Base-by-base conservation (phyloP, 2,329 filamentous ascomycete species). In the Zalaria obscura region DNA sequence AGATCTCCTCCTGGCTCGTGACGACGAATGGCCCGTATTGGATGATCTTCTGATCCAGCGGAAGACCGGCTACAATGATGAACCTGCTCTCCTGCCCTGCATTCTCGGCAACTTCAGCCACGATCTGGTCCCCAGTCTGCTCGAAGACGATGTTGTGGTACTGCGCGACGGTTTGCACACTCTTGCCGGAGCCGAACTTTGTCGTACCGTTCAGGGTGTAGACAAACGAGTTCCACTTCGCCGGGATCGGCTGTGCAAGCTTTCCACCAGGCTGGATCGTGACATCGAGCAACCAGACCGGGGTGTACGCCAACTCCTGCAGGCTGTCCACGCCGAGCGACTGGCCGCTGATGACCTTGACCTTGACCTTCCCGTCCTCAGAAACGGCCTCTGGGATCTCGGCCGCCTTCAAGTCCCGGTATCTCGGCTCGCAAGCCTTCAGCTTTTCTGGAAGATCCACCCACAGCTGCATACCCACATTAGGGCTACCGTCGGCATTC, bases 271-370 rank as follows among this genome's bases (percentile, higher is more conserved):
- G 87, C 53, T 76, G 66, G 40, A 96, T 75, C 18, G 75, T 78
- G 40, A 95, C 68, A 58, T 96, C 89, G 36, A 96, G 70, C 47
- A 94, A 71, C 89, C 89, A 96, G n/a, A 96, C 87, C 0, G 91
- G 91, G 2, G 89, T 96, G 63, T 96, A 95, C 9, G 89, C 88
- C 36, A 96, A 69, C 55, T 96, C 88, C 57, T 89, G 78, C 40
- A 94, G 75, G 9, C 80, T 86, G 56, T 95, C 88, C 40, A 91
- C 75, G 36, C 85, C 88, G 54, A 87, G 80, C 41, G 78, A 80
- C 57, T 82, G 77, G 18, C 89, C 91, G 1, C 80, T 88, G 52
- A 96, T 96, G 50, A 96, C 83, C 64, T 94, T 95, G 50, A 96
- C 72, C 34, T 69, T 70, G 11, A 93, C 86, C 47, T 75, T 80